Percentiles rank a stretch among this genome's conserved stretches.
Evolutionary conservation across 164 flowering plant species (phyloP).

Genomic region (Cinnamomum chago): DNA sequence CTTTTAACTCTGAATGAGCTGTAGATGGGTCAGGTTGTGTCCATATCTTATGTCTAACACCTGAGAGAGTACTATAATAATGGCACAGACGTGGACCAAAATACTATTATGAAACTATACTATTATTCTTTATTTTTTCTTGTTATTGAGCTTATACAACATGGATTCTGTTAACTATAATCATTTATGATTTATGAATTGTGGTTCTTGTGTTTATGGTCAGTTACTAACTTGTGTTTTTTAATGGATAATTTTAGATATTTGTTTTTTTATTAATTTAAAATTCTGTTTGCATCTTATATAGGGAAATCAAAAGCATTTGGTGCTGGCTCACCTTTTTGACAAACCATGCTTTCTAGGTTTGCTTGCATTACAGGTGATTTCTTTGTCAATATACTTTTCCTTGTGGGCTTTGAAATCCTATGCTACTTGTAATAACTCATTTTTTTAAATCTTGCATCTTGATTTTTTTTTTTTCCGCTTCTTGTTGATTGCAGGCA

Average conservation of each 20-base stretch:
- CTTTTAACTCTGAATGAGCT: too few species aligned
- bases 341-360: slow-evolving; percentile 97
- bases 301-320: slow-evolving; percentile 62
- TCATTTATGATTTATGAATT: background rate
- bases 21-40: too few species aligned
- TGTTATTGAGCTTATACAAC: too few species aligned
- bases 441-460: too few species aligned
- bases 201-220: background rate
- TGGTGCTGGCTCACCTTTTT: slow-evolving; percentile 77
- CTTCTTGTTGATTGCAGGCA: slow-evolving; percentile 35
- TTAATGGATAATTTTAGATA: background rate
- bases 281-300: background rate
- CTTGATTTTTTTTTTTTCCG: background rate
- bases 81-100: too few species aligned
- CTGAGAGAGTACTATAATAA: too few species aligned
- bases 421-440: background rate
- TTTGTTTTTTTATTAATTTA: background rate
- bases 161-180: too few species aligned
- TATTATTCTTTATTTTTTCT: too few species aligned
- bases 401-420: background rate
- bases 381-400: background rate
- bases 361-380: slow-evolving; percentile 72
- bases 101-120: too few species aligned
- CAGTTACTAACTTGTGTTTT: background rate
- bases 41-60: too few species aligned